Percentiles rank a stretch among this genome's conserved stretches.
Evolutionary conservation across 139 green algal genomes (phyloP).

Genomic region (Coelastrella sp.): DNA sequence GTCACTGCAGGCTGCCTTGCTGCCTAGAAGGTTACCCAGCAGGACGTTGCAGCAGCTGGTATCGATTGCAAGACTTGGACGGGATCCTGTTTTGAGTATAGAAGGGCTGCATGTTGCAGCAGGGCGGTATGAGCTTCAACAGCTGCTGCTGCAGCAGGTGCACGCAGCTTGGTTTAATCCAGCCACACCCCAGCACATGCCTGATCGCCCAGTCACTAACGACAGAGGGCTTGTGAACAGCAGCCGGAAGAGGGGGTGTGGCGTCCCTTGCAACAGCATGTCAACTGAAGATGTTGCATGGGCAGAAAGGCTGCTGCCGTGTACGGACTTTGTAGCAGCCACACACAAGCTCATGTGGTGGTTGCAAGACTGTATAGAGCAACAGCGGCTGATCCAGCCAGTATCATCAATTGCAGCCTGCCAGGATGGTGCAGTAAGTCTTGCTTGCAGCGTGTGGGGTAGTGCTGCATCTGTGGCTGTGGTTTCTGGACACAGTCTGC

Average conservation of each 20-base stretch:
- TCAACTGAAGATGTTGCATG: neutral
- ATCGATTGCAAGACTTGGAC: neutral
- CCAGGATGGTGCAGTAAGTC: too few relatives aligned
- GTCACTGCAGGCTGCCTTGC: neutral
- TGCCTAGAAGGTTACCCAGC: neutral
- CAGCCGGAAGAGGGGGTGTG: too few relatives aligned
- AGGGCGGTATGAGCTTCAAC: constrained; percentile 24
- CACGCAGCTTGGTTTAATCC: too few relatives aligned
- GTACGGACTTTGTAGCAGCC: neutral
- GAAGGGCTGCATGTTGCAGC: constrained; percentile 12
- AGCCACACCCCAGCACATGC: too few relatives aligned
- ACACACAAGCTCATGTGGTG: constrained; percentile 40
- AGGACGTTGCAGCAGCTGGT: neutral
- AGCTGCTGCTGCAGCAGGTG: neutral
- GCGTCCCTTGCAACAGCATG: neutral
- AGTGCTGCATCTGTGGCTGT: neutral
- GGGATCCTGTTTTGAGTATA: neutral
- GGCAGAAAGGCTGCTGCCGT: neutral
- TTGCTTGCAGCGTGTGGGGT: neutral
- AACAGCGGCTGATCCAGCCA: neutral
- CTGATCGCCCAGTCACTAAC: too few relatives aligned
- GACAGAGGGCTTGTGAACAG: too few relatives aligned
- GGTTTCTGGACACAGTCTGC: neutral
- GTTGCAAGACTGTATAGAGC: neutral
- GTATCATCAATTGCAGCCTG: too few relatives aligned